These are phyloP conservation scores for Lupinus albus DNA, from an alignment of 306 rosid genomes.

Conservation along the genomic window DNA sequence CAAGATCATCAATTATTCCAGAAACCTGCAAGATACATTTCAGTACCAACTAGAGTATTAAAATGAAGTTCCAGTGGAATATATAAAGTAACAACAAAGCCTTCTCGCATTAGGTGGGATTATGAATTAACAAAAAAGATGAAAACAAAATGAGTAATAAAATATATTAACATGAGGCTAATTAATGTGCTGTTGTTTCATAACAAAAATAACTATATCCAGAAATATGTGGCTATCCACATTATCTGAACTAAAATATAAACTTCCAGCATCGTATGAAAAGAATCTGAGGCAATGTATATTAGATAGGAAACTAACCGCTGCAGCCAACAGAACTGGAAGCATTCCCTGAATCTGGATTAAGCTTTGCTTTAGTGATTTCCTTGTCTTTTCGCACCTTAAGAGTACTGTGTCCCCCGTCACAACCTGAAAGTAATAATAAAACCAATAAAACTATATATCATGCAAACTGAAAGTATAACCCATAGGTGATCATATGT, in stretches of 20 bases:
- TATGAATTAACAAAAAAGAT: not conserved
- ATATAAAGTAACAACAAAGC: not conserved
- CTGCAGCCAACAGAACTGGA: constrained; percentile 63
- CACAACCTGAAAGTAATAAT: constrained; percentile 60
- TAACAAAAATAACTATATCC: not conserved
- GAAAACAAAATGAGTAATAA: constrained; percentile 16
- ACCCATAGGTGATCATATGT: not conserved
- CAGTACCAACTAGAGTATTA: constrained; percentile 37
- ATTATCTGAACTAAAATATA: constrained; percentile 10
- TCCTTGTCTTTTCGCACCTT: constrained; percentile 62
- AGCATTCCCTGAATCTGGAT: constrained; percentile 67
- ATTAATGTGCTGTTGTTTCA: constrained; percentile 17
- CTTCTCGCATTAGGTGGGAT: too few relatives aligned
- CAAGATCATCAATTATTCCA: constrained; percentile 71
- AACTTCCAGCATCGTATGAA: constrained; percentile 1
- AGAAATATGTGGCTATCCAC: not conserved
- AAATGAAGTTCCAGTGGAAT: constrained; percentile 16
- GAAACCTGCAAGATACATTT: constrained; percentile 65
- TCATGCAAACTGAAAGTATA: constrained; percentile 26
- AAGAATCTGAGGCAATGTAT: not conserved
- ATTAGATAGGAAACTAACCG: constrained; percentile 57
- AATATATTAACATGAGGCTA: constrained; percentile 33
- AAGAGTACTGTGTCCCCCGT: constrained; percentile 63
- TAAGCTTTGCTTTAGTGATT: constrained; percentile 66
- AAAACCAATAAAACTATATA: constrained; percentile 18